Base-by-base conservation (phyloP, 352 stramenopile species). In the Pythium coloratum region DNA sequence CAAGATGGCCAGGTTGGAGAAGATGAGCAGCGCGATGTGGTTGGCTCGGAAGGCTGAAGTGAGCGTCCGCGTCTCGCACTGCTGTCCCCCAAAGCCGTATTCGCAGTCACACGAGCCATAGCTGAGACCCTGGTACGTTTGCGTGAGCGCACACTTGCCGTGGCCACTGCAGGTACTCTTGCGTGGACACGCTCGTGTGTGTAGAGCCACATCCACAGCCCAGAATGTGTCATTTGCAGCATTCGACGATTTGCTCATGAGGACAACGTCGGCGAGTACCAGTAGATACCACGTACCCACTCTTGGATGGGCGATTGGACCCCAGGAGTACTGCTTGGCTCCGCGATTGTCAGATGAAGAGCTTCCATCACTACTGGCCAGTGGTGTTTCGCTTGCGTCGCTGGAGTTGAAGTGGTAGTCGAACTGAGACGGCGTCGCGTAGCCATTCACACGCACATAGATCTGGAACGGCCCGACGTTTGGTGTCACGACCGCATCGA, bases 1-100 rank as follows among this genome's bases (percentile, higher is more conserved):
- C 2, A 77, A 6, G 53, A 81, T 81, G 3, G 75, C 71, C 7
- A 47, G 59, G 46, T 81, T 81, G 9, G 75, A 81, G n/a, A 68
- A 42, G 44, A 76, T 69, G 30, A 81, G 56, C 12, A 81, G 59
- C 12, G 65, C 67, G 46, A 75, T 76, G 44, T 76, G 75, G 33
- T 65, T 36, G n/a, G 14, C 47, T 24, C 75, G 75, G 53, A 68
- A 66, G 18, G 50, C 46, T 13, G 40, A 30, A 16, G 64, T 46
- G 36, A 77, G 9, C 4, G 71, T 72, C 13, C 34, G 62, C 13
- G 42, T 36, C 30, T 72, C 59, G 46, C 75, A 81, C 24, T 77
- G 69, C 20, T 71, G 64, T 14, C 75, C 75, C 40, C 71, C 75
- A 66, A 68, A 81, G 46, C 75, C 75, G 51, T 77, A 81, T 28